phyloP scores from a whole-genome alignment of 2,329 filamentous ascomycete species.

The Annulohypoxylon truncatum region DNA sequence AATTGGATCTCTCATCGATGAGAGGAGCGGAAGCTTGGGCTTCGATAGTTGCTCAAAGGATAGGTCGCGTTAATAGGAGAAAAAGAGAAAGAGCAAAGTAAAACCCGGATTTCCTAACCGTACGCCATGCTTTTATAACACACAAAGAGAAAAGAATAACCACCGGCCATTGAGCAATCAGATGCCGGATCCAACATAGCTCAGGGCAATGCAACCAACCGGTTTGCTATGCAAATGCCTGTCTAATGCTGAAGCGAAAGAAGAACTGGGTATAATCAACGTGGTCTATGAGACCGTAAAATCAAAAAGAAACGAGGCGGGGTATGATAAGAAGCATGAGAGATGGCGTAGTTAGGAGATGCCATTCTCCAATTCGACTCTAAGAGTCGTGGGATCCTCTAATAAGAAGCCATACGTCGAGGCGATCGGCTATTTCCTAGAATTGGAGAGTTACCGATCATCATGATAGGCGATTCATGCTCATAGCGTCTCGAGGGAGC shows the following conservation, averaged over 20 bases:
- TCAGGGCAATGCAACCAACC: slow-evolving; percentile 47
- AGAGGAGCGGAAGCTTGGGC: slow-evolving; percentile 9
- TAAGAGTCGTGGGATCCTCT: slow-evolving; percentile 10
- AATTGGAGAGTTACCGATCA: slow-evolving; percentile 59
- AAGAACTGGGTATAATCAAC: slow-evolving; percentile 47
- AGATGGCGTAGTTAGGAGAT: slow-evolving; percentile 12
- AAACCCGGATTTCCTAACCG: slow-evolving; percentile 34
- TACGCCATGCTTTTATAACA: slow-evolving; percentile 46
- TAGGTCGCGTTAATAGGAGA: slow-evolving; percentile 12
- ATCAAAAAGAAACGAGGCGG: slow-evolving; percentile 26
- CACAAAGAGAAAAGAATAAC: slow-evolving; percentile 37
- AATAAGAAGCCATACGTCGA: slow-evolving; percentile 74
- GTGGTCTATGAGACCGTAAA: slow-evolving; percentile 11
- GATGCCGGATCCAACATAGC: slow-evolving; percentile 50
- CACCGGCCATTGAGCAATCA: slow-evolving; percentile 41
- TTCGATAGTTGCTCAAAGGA: slow-evolving; percentile 15
- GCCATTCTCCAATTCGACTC: slow-evolving; percentile 1
- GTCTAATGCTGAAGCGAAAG: slow-evolving; percentile 46
- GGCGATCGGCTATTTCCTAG: slow-evolving; percentile 64
- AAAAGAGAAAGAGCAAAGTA: slow-evolving; percentile 24
- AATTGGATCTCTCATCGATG: slow-evolving; percentile 26
- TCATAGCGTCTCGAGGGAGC: slow-evolving; percentile 59
- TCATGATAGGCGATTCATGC: slow-evolving; percentile 55
- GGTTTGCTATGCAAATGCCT: slow-evolving; percentile 50
- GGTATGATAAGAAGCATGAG: neutral